phyloP scores from a whole-genome alignment of 257 asterid genomes.

The Nicotiana sylvestris region DNA sequence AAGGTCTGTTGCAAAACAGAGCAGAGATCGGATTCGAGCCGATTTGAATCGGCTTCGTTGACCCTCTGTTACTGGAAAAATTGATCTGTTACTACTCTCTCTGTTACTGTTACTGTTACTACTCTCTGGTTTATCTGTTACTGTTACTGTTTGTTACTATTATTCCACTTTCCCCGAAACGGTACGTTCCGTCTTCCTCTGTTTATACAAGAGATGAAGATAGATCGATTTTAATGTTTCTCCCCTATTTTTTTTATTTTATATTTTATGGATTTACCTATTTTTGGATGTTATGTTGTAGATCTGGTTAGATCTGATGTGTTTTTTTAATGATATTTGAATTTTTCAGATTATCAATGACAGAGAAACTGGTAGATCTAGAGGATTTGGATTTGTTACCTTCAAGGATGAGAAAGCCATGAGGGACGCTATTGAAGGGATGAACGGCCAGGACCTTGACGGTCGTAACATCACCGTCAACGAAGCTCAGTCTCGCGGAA shows the following conservation, averaged over 20 bases:
- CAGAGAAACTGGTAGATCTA: slow-evolving; percentile 89
- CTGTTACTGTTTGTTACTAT: slow-evolving; percentile 9
- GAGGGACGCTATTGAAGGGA: slow-evolving; percentile 69
- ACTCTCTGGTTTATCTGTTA: not conserved
- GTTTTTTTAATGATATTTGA: not conserved
- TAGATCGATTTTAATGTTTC: slow-evolving; percentile 25
- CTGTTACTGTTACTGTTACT: slow-evolving; percentile 9
- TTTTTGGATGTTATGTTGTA: not conserved
- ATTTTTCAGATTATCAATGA: slow-evolving; percentile 62
- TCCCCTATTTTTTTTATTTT: not conserved
- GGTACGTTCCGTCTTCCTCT: slow-evolving; percentile 32
- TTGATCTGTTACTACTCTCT: not conserved
- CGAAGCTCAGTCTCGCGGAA: slow-evolving; percentile 3
- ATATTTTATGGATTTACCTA: not conserved
- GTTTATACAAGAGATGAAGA: slow-evolving; percentile 17
- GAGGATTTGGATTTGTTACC: slow-evolving; percentile 93
- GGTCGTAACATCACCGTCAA: slow-evolving; percentile 44
- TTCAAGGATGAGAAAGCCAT: slow-evolving; percentile 69
- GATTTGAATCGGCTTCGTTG: slow-evolving; percentile 23
- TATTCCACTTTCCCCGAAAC: slow-evolving; percentile 17
- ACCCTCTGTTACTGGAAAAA: slow-evolving; percentile 9
- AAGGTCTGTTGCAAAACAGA: slow-evolving; percentile 42
- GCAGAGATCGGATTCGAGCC: slow-evolving; percentile 29
- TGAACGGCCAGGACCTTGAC: slow-evolving; percentile 84
- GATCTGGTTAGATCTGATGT: not conserved